Evolutionary conservation across 345 rosid species (phyloP).

Genomic region (Heritiera fomes): DNA sequence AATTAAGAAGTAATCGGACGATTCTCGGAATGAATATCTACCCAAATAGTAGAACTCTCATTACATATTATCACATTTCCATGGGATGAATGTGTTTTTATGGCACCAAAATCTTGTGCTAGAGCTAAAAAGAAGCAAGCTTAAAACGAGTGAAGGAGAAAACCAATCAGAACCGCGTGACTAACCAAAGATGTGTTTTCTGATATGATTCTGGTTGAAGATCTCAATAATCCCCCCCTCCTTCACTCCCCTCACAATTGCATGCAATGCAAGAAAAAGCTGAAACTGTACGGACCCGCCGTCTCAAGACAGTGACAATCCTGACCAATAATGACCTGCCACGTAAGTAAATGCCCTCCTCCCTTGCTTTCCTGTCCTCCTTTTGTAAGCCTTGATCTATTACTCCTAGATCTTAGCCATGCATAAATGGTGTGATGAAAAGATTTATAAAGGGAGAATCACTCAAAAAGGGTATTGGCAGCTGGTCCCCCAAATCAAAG

Average conservation of each 20-base stretch:
- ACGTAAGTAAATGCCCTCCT: neutral
- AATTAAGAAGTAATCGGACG: too few relatives aligned
- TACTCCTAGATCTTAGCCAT: slow-evolving; percentile 20
- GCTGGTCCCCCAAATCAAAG: slow-evolving; percentile 16
- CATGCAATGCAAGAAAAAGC: neutral
- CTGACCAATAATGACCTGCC: slow-evolving; percentile 6
- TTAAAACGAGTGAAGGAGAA: neutral
- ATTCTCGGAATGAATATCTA: too few relatives aligned
- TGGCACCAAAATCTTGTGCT: slow-evolving; percentile 10
- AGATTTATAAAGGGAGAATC: neutral
- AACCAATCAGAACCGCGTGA: slow-evolving; percentile 28
- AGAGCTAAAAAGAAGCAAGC: neutral
- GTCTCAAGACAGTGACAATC: neutral
- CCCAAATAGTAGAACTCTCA: too few relatives aligned
- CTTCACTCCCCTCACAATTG: neutral
- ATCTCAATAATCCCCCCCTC: slow-evolving; percentile 1
- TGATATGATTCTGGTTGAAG: slow-evolving; percentile 24
- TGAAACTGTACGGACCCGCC: slow-evolving; percentile 16
- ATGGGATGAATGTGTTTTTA: neutral
- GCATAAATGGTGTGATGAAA: slow-evolving; percentile 9
- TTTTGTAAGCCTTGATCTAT: slow-evolving; percentile 19
- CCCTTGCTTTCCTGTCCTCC: too few relatives aligned
- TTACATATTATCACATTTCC: neutral
- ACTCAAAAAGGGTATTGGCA: neutral
- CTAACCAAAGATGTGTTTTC: slow-evolving; percentile 29